Evolutionary conservation across 192 early-diverging fungal genomes (phyloP).

Genomic region (Coemansia sp.): DNA sequence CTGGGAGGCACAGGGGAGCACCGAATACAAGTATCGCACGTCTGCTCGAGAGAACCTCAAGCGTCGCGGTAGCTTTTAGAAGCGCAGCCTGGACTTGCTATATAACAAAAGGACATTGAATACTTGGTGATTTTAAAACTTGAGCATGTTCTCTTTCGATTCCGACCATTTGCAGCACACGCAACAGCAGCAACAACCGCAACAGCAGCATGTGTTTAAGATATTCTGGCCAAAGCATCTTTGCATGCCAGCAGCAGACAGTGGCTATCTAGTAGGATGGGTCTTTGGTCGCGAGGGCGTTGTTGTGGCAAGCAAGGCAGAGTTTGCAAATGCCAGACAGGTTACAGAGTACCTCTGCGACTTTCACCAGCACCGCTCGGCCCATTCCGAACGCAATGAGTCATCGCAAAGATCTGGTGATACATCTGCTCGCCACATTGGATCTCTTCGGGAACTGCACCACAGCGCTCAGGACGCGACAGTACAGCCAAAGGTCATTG

Average conservation of each 20-base stretch:
- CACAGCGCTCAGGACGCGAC: not conserved
- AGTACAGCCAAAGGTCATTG: constrained; percentile 27
- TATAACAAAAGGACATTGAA: not conserved
- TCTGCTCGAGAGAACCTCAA: constrained; percentile 54
- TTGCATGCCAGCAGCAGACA: constrained; percentile 30
- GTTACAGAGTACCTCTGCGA: constrained; percentile 25
- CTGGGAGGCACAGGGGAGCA: constrained; percentile 40
- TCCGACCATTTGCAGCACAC: not conserved
- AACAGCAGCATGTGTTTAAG: constrained; percentile 27
- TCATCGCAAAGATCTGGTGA: not conserved
- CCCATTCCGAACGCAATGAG: not conserved
- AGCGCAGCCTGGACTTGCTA: not conserved
- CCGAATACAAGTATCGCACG: constrained; percentile 42
- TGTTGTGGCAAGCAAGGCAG: constrained; percentile 41
- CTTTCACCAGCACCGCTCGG: constrained; percentile 15
- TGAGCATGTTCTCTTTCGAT: not conserved
- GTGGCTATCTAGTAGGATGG: constrained; percentile 53
- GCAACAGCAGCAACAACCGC: not conserved
- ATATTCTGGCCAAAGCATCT: constrained; percentile 47
- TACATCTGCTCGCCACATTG: not conserved
- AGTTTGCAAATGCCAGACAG: constrained; percentile 41
- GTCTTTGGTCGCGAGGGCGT: constrained; percentile 28
- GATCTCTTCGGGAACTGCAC: not conserved
- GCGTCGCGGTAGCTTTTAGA: constrained; percentile 56
- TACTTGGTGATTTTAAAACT: not conserved